Conservation (phyloP, 768 basidiomycete genomes). For the Panus rudis region DNA sequence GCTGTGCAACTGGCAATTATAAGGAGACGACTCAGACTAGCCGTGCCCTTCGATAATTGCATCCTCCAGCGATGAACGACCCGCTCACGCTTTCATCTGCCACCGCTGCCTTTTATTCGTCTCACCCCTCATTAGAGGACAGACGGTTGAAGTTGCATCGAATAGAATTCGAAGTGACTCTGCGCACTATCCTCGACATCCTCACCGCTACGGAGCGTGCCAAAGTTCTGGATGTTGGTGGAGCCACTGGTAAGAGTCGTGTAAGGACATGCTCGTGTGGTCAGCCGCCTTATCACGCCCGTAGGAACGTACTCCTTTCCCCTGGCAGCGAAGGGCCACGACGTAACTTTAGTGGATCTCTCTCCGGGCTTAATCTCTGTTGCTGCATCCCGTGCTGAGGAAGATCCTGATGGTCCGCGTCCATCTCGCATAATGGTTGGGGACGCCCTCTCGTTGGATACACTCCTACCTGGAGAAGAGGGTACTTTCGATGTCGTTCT, state of each 20-base stretch:
- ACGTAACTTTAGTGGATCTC: conserved; percentile 14
- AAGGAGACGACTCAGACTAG: no score
- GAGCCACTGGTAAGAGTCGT: conserved; percentile 10
- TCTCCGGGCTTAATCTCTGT: conserved; percentile 9
- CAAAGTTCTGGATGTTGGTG: conserved; percentile 15
- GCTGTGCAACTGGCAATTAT: no score
- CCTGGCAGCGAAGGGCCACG: conserved; percentile 9
- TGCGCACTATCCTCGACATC: conserved; percentile 7
- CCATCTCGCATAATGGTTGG: conserved; percentile 6
- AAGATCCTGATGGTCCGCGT: neutral
- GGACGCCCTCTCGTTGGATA: conserved; percentile 67
- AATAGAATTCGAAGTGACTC: conserved; percentile 11
- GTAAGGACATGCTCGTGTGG: neutral
- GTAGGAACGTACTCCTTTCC: conserved; percentile 15
- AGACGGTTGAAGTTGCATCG: conserved; percentile 10
- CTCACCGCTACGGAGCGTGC: conserved; percentile 1
- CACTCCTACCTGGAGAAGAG: conserved; percentile 38
- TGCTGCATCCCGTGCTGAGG: conserved; percentile 4
- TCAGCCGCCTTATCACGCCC: no score
- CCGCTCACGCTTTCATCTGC: conserved; percentile 3
- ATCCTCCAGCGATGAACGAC: no score
- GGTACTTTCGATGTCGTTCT: conserved; percentile 16
- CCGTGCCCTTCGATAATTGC: no score
- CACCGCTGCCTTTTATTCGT: conserved; percentile 7
- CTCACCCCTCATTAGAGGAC: conserved; percentile 10